These are phyloP conservation scores for Gamarada debralockiae DNA, from an alignment of 495 filamentous ascomycete species.

Conservation along the genomic window DNA sequence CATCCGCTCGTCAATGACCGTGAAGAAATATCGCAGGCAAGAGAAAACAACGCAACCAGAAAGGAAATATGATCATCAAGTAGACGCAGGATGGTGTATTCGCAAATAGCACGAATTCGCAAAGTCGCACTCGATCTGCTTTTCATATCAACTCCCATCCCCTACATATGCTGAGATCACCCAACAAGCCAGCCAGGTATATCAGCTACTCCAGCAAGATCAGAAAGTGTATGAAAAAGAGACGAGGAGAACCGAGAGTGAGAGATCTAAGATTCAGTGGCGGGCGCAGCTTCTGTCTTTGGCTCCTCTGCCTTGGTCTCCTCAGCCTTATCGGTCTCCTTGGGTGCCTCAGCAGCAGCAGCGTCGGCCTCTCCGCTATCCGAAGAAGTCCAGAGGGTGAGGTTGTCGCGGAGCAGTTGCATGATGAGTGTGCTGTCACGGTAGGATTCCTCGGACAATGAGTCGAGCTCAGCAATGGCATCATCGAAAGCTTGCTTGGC, in stretches of 20 bases:
- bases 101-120: slow-evolving; percentile 24
- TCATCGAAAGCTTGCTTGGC: slow-evolving; percentile 99
- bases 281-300: slow-evolving; percentile 29
- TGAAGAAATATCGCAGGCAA: slow-evolving; percentile 24
- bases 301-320: slow-evolving; percentile 48
- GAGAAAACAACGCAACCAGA: slow-evolving; percentile 26
- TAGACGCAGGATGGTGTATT: slow-evolving; percentile 31
- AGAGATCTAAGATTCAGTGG: slow-evolving; percentile 31
- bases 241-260: slow-evolving; percentile 25
- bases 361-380: slow-evolving; percentile 82
- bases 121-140: slow-evolving; percentile 26
- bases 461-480: slow-evolving; percentile 98
- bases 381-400: slow-evolving; percentile 98
- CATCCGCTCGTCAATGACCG: slow-evolving; percentile 18
- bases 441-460: slow-evolving; percentile 97
- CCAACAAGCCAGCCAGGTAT: slow-evolving; percentile 26
- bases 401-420: slow-evolving; percentile 98
- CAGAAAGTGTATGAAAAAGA: slow-evolving; percentile 28
- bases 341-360: slow-evolving; percentile 53
- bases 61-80: slow-evolving; percentile 30
- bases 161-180: slow-evolving; percentile 27
- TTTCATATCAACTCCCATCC: slow-evolving; percentile 31
- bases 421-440: slow-evolving; percentile 99
- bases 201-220: slow-evolving; percentile 26
- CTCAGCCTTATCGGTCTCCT: slow-evolving; percentile 49